These are phyloP conservation scores for Epichloe sibirici DNA, from an alignment of 2,329 filamentous ascomycete genomes.

Conservation along the genomic window DNA sequence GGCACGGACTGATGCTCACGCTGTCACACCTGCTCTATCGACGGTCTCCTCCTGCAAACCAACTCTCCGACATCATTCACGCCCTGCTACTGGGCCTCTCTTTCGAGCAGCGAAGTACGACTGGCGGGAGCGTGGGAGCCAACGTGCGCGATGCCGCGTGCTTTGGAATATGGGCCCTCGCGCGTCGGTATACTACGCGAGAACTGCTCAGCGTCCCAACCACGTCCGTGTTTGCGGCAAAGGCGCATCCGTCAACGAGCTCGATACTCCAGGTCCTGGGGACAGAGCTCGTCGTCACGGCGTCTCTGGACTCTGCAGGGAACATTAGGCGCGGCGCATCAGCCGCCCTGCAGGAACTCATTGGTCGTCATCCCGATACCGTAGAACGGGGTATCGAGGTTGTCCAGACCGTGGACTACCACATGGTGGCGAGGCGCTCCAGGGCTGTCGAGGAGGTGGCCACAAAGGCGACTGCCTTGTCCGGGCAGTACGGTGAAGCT, in stretches of 20 bases:
- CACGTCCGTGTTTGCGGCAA: conserved; percentile 29
- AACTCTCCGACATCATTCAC: conserved; percentile 62
- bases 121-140: conserved; percentile 73
- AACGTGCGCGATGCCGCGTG: conserved; percentile 93
- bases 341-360: conserved; percentile 84
- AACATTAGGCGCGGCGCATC: conserved; percentile 91
- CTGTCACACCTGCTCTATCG: conserved; percentile 79
- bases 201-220: conserved; percentile 58
- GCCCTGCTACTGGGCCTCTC: conserved; percentile 67
- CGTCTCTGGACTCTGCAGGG: conserved; percentile 77
- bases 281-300: conserved; percentile 67
- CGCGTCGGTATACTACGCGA: conserved; percentile 69
- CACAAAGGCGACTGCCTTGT: conserved; percentile 52
- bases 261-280: conserved; percentile 66
- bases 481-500: conserved; percentile 55
- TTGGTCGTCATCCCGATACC: conserved; percentile 82
- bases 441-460: conserved; percentile 72
- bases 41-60: conserved; percentile 59
- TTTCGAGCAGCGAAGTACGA: conserved; percentile 80
- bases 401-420: conserved; percentile 86
- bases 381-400: conserved; percentile 71
- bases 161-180: conserved; percentile 90
- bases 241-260: conserved; percentile 20
- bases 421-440: conserved; percentile 77
- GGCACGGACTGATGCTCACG: conserved; percentile 87